phyloP scores from a whole-genome alignment of 805 yeast genomes.

The Spathaspora gorwiae region DNA sequence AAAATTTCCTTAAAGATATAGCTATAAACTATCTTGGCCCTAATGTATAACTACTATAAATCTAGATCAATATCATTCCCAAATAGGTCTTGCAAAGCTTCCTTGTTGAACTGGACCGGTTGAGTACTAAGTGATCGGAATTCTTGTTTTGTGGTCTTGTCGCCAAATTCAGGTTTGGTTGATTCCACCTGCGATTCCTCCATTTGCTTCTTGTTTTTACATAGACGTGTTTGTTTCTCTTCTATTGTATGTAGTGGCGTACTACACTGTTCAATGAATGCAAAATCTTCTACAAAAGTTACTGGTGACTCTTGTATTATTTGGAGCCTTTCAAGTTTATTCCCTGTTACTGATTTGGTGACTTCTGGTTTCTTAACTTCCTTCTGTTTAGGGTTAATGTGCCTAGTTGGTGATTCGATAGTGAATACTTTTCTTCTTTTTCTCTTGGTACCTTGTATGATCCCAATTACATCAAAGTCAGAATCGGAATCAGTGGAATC shows the following conservation, averaged over 20 bases:
- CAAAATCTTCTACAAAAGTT: too few species aligned
- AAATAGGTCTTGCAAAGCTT: not conserved
- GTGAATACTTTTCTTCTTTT: not conserved
- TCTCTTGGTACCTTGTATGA: not conserved
- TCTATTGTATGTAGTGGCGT: too few species aligned
- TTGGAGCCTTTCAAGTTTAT: too few species aligned
- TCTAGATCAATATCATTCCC: constrained; percentile 1
- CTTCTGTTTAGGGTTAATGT: not conserved
- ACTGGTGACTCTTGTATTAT: too few species aligned
- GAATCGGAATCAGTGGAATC: not conserved
- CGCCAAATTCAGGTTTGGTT: too few species aligned
- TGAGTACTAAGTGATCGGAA: not conserved
- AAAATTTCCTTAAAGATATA: constrained; percentile 42
- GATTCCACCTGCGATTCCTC: too few species aligned
- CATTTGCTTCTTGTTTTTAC: too few species aligned
- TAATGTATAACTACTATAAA: not conserved
- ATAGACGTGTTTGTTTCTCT: too few species aligned
- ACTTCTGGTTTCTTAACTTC: not conserved
- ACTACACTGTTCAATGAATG: too few species aligned
- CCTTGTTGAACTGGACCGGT: not conserved
- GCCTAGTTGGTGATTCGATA: not conserved
- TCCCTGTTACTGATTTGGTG: too few species aligned
- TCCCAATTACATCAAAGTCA: not conserved
- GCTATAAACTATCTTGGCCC: constrained; percentile 42
- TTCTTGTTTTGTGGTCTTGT: not conserved